Conservation (phyloP, 2,329 filamentous ascomycete genomes). For the Aureobasidium lini region DNA sequence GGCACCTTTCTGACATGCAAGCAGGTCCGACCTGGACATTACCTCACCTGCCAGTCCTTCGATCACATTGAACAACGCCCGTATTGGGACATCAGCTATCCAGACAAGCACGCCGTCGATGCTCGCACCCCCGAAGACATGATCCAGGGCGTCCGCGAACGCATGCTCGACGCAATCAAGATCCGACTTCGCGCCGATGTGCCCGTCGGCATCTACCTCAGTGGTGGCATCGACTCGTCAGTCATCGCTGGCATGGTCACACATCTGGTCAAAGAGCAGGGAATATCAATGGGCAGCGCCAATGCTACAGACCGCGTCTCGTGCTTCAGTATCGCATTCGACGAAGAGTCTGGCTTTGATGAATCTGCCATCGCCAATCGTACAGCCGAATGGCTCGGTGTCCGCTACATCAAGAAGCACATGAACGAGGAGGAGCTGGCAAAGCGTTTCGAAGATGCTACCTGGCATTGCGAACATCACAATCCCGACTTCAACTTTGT, state of each 20-base stretch:
- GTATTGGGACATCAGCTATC: conserved; percentile 50
- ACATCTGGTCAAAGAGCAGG: conserved; percentile 42
- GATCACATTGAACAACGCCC: conserved; percentile 32
- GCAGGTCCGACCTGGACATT: conserved; percentile 39
- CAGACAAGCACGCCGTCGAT: conserved; percentile 41
- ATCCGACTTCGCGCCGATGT: conserved; percentile 51
- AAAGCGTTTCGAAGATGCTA: conserved; percentile 36
- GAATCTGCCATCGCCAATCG: conserved; percentile 44
- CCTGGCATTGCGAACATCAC: conserved; percentile 39
- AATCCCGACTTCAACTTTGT: conserved; percentile 47
- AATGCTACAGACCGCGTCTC: conserved; percentile 32
- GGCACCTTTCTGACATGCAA: not conserved
- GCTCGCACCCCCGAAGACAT: conserved; percentile 44
- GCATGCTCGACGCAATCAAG: conserved; percentile 45
- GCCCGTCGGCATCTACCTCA: conserved; percentile 49
- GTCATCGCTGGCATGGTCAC: conserved; percentile 50
- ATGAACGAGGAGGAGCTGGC: conserved; percentile 40
- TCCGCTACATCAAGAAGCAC: conserved; percentile 36
- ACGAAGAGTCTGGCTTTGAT: conserved; percentile 41
- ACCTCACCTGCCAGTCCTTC: conserved; percentile 34
- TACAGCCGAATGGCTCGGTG: conserved; percentile 42
- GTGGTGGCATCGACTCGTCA: conserved; percentile 52
- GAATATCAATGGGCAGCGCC: conserved; percentile 41
- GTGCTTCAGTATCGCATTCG: conserved; percentile 49
- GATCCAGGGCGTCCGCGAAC: conserved; percentile 42